Base-by-base conservation (phyloP, 139 green algal genomes). In the Desmodesmus armatus region DNA sequence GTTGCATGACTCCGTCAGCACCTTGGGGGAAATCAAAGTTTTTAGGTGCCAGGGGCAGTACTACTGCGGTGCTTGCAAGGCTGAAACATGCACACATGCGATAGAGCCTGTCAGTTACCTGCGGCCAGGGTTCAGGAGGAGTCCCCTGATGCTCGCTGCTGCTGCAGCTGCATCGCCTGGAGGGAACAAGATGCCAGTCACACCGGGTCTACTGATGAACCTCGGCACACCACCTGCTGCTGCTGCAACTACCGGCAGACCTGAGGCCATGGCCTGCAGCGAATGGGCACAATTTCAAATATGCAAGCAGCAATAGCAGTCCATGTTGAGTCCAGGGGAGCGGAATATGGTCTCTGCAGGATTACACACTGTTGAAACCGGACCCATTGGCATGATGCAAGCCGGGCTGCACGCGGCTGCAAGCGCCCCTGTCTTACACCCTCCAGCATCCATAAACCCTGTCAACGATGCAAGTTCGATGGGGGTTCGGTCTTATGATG, bases 221-320 rank as follows among this genome's bases (percentile, higher is more conserved):
- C 98, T 96, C 0, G 93, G 92, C 19, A 99, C 95, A 58, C 96
- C 96, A 23, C 96, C 96, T 3, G 96, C 96, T 15, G 88, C 84
- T 53, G 97, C 97, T 11, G 96, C 94, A 44, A 99, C 96, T 39
- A 98, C 96, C 0, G 97, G 90, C 78, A 98, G 74, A 13, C 93
- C 93, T 9, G 79, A 92, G n/a, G 97, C 96, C 97, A 99, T 99
- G 25, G 96, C 93, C 90, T 99, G 96, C 66, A 99, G 87, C 41
- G 97, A 21, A n/a, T n/a, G n/a, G n/a, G n/a, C n/a, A n/a, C n/a
- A n/a, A n/a, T n/a, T n/a, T n/a, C n/a, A n/a, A n/a, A n/a, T 55
- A 55, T 21, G 47, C 7, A 7, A 55, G 47, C 47, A 55, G 47
- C 9, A 55, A 13, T 21, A 21, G 47, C 7, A 13, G 47, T 13